Evolutionary conservation across 208 protist genomes (phyloP).

Genomic region (Acanthamoeba triangularis): DNA sequence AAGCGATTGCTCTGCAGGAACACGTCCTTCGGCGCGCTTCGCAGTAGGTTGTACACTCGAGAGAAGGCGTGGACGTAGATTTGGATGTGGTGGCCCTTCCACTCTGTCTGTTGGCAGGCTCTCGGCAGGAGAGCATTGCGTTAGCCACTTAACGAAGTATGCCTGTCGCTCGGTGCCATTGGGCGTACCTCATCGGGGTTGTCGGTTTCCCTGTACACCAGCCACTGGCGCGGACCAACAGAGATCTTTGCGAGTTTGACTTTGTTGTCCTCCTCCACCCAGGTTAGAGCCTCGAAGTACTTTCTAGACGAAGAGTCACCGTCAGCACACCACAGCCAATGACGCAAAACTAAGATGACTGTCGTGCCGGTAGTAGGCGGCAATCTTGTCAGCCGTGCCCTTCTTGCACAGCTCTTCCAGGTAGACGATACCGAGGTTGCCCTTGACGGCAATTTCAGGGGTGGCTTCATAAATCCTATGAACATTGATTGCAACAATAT

Average conservation of each 20-base stretch:
- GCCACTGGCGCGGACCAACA: slow-evolving; percentile 24
- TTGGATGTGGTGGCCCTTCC: slow-evolving; percentile 28
- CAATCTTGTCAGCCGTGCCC: neutral
- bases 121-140: neutral
- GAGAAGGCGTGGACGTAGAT: slow-evolving; percentile 41
- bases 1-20: slow-evolving; percentile 46
- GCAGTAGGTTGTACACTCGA: neutral
- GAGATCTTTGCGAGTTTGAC: slow-evolving; percentile 30
- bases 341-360: neutral
- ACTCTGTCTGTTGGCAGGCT: neutral
- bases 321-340: neutral
- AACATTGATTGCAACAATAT: neutral
- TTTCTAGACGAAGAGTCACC: neutral
- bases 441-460: neutral
- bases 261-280: slow-evolving; percentile 17
- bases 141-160: neutral
- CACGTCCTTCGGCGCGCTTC: neutral
- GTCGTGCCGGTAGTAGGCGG: slow-evolving; percentile 30
- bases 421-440: slow-evolving; percentile 28
- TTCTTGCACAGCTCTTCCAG: slow-evolving; percentile 36
- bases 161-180: neutral
- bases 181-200: neutral
- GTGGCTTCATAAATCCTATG: slow-evolving; percentile 4
- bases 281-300: slow-evolving; percentile 8
- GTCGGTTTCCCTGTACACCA: slow-evolving; percentile 7